Evolutionary conservation across 2,329 filamentous ascomycete species (phyloP).

Genomic region (Arthrobotrys iridis): DNA sequence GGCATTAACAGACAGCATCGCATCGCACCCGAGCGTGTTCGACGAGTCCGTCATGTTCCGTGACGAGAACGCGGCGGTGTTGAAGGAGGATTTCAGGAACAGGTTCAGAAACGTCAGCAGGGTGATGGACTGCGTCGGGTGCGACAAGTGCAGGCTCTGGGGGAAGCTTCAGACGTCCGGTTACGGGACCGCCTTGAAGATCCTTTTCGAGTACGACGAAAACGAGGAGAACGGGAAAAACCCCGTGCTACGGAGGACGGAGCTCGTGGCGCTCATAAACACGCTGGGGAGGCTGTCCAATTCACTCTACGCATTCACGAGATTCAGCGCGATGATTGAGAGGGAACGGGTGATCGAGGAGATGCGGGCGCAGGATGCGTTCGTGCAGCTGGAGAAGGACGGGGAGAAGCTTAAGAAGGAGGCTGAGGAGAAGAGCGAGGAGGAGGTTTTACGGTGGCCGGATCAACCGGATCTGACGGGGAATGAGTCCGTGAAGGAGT

Average conservation of each 20-base stretch:
- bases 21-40: conserved; percentile 73
- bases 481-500: conserved; percentile 67
- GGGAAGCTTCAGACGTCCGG: conserved; percentile 95
- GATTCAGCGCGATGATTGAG: conserved; percentile 70
- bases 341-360: conserved; percentile 62
- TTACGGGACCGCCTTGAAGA: conserved; percentile 92
- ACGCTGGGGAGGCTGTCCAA: conserved; percentile 87
- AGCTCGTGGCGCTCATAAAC: conserved; percentile 93
- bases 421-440: neutral
- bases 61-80: conserved; percentile 70
- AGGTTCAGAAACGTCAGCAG: conserved; percentile 96
- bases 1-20: conserved; percentile 77
- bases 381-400: conserved; percentile 55
- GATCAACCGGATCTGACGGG: conserved; percentile 53
- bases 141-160: conserved; percentile 98
- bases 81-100: conserved; percentile 97
- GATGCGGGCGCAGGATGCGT: conserved; percentile 59
- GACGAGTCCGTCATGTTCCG: conserved; percentile 97
- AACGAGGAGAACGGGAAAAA: conserved; percentile 68
- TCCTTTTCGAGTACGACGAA: conserved; percentile 88
- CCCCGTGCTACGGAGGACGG: conserved; percentile 82
- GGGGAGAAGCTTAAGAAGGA: conserved; percentile 51
- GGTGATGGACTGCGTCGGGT: conserved; percentile 98
- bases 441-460: conserved; percentile 16
- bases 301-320: conserved; percentile 77